These are phyloP conservation scores for Saprolegnia diclina DNA, from an alignment of 352 stramenopile species.

Conservation along the genomic window DNA sequence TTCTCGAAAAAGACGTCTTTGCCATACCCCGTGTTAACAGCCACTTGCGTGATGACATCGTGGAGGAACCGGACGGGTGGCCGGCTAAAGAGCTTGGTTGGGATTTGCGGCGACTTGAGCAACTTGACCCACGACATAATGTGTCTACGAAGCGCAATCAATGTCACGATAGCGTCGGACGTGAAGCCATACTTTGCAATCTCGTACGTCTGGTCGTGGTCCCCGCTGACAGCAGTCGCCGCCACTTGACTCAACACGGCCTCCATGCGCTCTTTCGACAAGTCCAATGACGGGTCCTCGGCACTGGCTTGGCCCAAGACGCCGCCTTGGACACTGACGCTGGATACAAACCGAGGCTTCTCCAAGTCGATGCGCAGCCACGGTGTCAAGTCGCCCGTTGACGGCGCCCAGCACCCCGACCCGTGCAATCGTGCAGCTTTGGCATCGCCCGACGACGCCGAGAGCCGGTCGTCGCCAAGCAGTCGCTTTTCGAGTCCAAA, in stretches of 20 bases:
- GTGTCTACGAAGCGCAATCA: not conserved
- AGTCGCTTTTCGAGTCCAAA: constrained; percentile 58
- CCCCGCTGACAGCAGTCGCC: constrained; percentile 41
- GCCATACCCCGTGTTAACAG: constrained; percentile 59
- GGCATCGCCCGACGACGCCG: constrained; percentile 56
- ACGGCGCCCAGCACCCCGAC: constrained; percentile 49
- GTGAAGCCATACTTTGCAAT: constrained; percentile 21
- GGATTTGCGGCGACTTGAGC: constrained; percentile 58
- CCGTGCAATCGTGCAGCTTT: constrained; percentile 56
- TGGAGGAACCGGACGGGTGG: constrained; percentile 79
- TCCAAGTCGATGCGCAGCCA: constrained; percentile 69
- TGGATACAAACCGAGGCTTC: constrained; percentile 57
- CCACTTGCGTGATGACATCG: constrained; percentile 66
- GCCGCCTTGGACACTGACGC: constrained; percentile 53
- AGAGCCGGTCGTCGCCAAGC: constrained; percentile 51
- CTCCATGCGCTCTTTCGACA: constrained; percentile 38
- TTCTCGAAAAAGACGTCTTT: constrained; percentile 39
- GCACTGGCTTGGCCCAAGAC: constrained; percentile 29
- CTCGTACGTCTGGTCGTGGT: constrained; percentile 60
- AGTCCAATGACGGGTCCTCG: constrained; percentile 33
- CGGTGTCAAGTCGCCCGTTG: constrained; percentile 44
- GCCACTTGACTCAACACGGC: constrained; percentile 37
- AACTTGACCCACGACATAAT: constrained; percentile 78
- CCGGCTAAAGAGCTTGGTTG: constrained; percentile 62
- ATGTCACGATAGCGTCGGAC: not conserved